Conservation (phyloP, 2,329 filamentous ascomycete species). For the Helotiales sp. region DNA sequence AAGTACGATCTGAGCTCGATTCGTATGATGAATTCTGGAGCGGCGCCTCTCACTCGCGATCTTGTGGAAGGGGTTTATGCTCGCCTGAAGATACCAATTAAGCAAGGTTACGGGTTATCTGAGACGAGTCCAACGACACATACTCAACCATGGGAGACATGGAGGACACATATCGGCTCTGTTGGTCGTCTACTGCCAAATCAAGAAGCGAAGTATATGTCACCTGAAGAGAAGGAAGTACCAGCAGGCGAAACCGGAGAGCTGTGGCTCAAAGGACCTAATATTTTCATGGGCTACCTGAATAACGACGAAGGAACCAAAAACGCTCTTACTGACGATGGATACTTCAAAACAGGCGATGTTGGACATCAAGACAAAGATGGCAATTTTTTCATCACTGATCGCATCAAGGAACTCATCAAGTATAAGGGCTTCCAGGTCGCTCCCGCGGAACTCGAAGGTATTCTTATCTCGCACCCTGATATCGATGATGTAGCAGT, state of each 20-base stretch:
- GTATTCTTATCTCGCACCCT: conserved; percentile 48
- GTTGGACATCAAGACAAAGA: conserved; percentile 75
- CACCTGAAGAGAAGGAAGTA: conserved; percentile 61
- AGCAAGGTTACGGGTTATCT: conserved; percentile 89
- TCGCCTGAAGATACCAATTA: conserved; percentile 75
- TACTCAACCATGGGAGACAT: conserved; percentile 72
- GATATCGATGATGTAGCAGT: conserved; percentile 55
- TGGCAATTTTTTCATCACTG: conserved; percentile 87
- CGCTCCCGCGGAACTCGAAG: conserved; percentile 65
- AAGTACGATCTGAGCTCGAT: conserved; percentile 80
- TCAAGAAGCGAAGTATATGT: conserved; percentile 79
- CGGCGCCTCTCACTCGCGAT: conserved; percentile 79
- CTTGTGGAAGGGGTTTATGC: conserved; percentile 75
- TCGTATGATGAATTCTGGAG: conserved; percentile 84
- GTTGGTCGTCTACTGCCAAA: conserved; percentile 79
- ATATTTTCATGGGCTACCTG: conserved; percentile 77
- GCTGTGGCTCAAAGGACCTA: conserved; percentile 76
- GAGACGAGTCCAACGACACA: conserved; percentile 83
- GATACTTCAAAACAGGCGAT: conserved; percentile 90
- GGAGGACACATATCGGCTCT: conserved; percentile 73
- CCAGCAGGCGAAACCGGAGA: conserved; percentile 65
- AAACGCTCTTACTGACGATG: conserved; percentile 71
- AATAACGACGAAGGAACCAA: conserved; percentile 71
- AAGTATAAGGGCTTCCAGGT: conserved; percentile 71
- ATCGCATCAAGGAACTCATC: conserved; percentile 70